These are phyloP conservation scores for Dactylonectria macrodidyma DNA, from an alignment of 2,329 filamentous ascomycete species.

Conservation along the genomic window DNA sequence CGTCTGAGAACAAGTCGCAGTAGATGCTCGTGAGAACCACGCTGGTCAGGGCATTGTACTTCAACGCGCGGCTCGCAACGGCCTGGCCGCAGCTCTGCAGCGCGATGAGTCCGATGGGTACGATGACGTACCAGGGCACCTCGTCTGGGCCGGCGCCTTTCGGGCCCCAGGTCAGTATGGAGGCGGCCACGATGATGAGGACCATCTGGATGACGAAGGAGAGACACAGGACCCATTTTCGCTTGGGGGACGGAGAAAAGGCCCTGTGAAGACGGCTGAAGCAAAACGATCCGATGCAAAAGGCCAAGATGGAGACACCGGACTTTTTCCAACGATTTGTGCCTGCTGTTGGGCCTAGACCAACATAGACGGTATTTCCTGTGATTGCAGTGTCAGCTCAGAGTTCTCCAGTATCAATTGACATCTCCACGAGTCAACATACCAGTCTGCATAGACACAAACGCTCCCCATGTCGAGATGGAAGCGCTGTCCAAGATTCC, in stretches of 20 bases:
- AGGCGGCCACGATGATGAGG: slow-evolving; percentile 67
- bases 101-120: slow-evolving; percentile 78
- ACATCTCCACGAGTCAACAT: not conserved
- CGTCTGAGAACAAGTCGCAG: slow-evolving; percentile 83
- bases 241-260: slow-evolving; percentile 67
- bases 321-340: slow-evolving; percentile 67
- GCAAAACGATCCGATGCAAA: slow-evolving; percentile 80
- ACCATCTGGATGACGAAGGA: slow-evolving; percentile 70
- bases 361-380: slow-evolving; percentile 86
- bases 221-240: slow-evolving; percentile 75
- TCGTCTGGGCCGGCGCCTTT: slow-evolving; percentile 58
- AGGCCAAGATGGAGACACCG: slow-evolving; percentile 77
- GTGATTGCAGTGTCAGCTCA: not conserved
- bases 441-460: slow-evolving; percentile 89
- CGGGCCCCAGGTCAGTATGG: slow-evolving; percentile 66
- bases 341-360: slow-evolving; percentile 72
- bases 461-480: slow-evolving; percentile 83
- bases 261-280: slow-evolving; percentile 78
- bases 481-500: slow-evolving; percentile 83
- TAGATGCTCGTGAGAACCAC: slow-evolving; percentile 88
- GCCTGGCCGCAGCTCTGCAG: slow-evolving; percentile 87
- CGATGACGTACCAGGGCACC: slow-evolving; percentile 71
- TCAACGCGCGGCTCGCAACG: slow-evolving; percentile 79
- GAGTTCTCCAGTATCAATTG: not conserved
- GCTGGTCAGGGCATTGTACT: slow-evolving; percentile 80